phyloP scores from a whole-genome alignment of 176 grass and related monocot species.

The Lolium rigidum region DNA sequence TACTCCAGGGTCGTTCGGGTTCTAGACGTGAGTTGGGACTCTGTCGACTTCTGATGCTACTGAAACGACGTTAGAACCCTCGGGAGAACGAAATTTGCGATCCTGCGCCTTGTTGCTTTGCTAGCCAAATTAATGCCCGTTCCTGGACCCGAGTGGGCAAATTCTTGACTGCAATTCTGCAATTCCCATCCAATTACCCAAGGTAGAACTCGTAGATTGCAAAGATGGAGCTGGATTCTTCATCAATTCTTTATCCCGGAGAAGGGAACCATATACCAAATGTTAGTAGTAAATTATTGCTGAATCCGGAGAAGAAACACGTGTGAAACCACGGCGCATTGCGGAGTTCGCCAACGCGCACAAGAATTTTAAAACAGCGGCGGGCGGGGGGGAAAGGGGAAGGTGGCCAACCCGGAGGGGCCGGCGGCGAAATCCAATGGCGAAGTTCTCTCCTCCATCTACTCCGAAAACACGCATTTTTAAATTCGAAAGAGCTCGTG shows the following conservation, averaged over 20 bases:
- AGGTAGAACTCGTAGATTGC: too few relatives aligned
- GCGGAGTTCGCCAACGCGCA: not conserved
- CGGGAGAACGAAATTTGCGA: not conserved
- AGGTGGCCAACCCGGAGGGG: not conserved
- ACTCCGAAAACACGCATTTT: not conserved
- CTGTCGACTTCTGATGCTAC: not conserved
- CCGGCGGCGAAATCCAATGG: not conserved
- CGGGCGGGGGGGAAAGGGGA: not conserved
- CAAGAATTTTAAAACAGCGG: not conserved
- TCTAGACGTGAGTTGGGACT: too few relatives aligned
- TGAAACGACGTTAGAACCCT: not conserved
- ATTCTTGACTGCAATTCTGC: not conserved
- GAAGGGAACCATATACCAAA: too few relatives aligned
- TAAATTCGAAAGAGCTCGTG: not conserved
- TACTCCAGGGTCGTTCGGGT: too few relatives aligned
- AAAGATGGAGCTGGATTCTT: too few relatives aligned
- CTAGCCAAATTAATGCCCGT: not conserved
- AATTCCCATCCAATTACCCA: not conserved
- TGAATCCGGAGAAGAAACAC: too few relatives aligned
- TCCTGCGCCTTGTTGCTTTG: not conserved
- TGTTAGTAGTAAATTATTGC: too few relatives aligned
- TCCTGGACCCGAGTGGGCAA: not conserved
- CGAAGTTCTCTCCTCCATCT: not conserved
- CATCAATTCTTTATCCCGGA: too few relatives aligned
- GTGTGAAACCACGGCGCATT: constrained; percentile 29